phyloP scores from a whole-genome alignment of 2,329 filamentous ascomycete species.

The Botrytis squamosa region DNA sequence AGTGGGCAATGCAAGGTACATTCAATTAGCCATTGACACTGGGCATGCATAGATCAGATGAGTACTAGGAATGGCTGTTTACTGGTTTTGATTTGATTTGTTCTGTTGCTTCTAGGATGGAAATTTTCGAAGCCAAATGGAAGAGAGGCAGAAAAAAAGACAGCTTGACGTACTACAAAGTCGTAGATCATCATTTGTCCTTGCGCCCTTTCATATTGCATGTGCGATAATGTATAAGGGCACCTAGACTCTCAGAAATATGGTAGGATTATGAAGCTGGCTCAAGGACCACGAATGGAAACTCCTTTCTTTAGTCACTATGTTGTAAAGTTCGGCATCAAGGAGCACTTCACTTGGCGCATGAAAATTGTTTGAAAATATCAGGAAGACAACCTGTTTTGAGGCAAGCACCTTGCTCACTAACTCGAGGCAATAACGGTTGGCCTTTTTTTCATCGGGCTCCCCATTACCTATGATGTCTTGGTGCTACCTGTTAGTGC shows the following conservation, averaged over 20 bases:
- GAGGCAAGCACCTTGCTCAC: too few relatives aligned
- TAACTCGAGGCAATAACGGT: not conserved
- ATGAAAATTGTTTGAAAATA: not conserved
- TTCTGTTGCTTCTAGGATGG: not conserved
- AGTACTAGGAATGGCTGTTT: not conserved
- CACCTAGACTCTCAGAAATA: not conserved
- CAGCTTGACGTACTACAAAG: not conserved
- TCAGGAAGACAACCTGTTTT: too few relatives aligned
- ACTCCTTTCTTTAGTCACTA: not conserved
- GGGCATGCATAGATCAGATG: not conserved
- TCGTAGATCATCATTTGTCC: not conserved
- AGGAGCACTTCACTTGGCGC: not conserved
- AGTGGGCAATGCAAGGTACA: not conserved
- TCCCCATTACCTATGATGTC: not conserved
- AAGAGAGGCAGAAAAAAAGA: not conserved
- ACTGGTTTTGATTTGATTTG: not conserved
- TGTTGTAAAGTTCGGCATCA: not conserved
- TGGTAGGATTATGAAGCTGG: not conserved
- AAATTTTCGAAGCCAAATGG: not conserved
- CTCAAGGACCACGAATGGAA: not conserved
- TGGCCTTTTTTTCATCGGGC: not conserved
- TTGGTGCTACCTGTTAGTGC: not conserved
- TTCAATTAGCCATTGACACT: not conserved
- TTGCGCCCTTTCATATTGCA: not conserved
- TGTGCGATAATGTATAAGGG: not conserved